Conservation (phyloP, 129 eudicot genomes). For the Deinandra increscens region DNA sequence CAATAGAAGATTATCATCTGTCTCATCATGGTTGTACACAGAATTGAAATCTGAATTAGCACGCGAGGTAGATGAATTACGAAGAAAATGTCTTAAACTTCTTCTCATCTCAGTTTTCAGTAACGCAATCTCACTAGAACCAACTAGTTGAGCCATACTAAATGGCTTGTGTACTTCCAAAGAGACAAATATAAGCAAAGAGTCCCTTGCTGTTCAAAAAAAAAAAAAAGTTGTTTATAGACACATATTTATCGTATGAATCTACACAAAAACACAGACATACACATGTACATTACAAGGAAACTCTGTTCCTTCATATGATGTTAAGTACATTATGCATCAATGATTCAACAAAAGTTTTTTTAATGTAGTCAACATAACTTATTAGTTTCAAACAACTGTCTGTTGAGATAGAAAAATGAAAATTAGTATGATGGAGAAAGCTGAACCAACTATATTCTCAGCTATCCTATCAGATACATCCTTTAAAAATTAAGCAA, state of each 20-base stretch:
- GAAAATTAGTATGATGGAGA: background rate
- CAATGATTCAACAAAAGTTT: background rate
- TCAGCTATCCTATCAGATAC: background rate
- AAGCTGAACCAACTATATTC: background rate
- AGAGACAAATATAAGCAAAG: background rate
- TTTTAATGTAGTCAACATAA: constrained; percentile 1
- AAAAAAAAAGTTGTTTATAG: background rate
- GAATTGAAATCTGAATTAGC: constrained; percentile 19
- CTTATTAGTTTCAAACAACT: constrained; percentile 2
- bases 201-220: no score
- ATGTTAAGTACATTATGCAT: constrained; percentile 4
- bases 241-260: background rate
- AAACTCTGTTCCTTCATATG: constrained; percentile 3
- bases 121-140: constrained; percentile 39
- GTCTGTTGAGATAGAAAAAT: background rate
- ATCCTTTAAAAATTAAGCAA: background rate
- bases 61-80: constrained; percentile 18
- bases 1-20: constrained; percentile 28
- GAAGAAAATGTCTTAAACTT: constrained; percentile 37
- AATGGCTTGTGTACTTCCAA: constrained; percentile 12
- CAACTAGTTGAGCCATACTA: constrained; percentile 44
- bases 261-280: background rate
- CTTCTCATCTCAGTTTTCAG: constrained; percentile 40
- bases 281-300: constrained; percentile 7
- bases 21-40: constrained; percentile 20